Base-by-base conservation (phyloP, 2,329 filamentous ascomycete species). In the Stagonosporopsis cucurbitacearum region DNA sequence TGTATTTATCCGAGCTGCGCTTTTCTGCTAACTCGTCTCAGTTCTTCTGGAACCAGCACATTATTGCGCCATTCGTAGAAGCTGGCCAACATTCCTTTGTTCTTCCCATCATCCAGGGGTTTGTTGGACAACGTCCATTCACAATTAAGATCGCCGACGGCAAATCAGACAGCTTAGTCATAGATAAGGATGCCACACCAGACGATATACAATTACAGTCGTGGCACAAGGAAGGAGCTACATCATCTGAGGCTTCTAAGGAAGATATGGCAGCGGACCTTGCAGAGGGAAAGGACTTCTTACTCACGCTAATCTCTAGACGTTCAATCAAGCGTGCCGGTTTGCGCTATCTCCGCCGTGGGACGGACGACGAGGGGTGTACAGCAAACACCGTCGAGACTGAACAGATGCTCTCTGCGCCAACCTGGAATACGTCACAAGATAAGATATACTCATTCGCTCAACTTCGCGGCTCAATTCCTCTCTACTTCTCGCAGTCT, bases 371-470 rank as follows among this genome's bases (percentile, higher is more conserved):
- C 55, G 86, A 93, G 55, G 95, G 95, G 0, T 88, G 90, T 66
- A 87, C 90, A 4, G 95, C 95, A 17, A 99, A 99, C 69, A 88
- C 83, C 25, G 94, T 98, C 19, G 95, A 99, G 78, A 96, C 94
- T 0, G 95, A 99, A 72, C 95, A 99, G 75, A 89, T 99, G 9
- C 81, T 99, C 2, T 95, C 91, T 0, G 84, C 85, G 0, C 80
- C 86, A 2, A 81, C 82, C 1, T 93, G 90, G 86, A 82, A 86
- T 17, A 71, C 82, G 0, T 77, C 81, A 12, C 73, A 77, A 12
- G 70, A 73, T 44, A 91, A 86, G 63, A 81, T 88, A 2, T 90
- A 91, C 73, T 96, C 92, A 0, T 96, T 96, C 66, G 79, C 96
- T 3, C 95, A 99, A 72, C 81, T 92, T 22, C 86, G 95, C 61